Percentiles rank a stretch among this genome's conserved stretches.
Evolutionary conservation across 768 basidiomycete genomes (phyloP).

Genomic region (Panaeolus papilionaceus): DNA sequence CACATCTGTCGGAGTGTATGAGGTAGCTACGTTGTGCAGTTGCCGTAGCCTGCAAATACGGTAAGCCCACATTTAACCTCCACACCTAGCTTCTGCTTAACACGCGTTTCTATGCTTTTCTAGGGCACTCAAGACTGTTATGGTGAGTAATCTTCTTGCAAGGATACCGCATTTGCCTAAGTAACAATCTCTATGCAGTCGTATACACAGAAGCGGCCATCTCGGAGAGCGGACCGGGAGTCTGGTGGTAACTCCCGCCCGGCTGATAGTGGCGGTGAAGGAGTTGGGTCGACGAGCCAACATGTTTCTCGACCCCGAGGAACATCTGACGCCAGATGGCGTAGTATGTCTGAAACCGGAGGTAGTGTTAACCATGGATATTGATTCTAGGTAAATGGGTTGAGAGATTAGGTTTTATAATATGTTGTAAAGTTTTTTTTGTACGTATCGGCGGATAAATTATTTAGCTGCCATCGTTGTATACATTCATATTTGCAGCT

Average conservation of each 20-base stretch:
- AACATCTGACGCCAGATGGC: constrained; percentile 74
- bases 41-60: constrained; percentile 90
- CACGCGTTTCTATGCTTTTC: constrained; percentile 6
- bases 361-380: constrained; percentile 16
- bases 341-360: constrained; percentile 35
- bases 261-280: constrained; percentile 30
- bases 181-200: constrained; percentile 50
- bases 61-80: constrained; percentile 45
- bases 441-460: constrained; percentile 11
- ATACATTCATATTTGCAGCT: background rate
- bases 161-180: background rate
- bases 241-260: constrained; percentile 41
- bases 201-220: constrained; percentile 80
- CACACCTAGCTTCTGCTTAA: background rate
- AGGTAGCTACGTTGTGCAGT: constrained; percentile 91
- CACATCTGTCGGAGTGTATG: constrained; percentile 91
- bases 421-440: background rate
- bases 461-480: constrained; percentile 3
- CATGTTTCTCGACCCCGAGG: constrained; percentile 65
- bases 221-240: constrained; percentile 58
- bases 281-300: constrained; percentile 35
- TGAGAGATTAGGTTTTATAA: constrained; percentile 10
- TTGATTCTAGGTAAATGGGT: constrained; percentile 19
- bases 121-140: constrained; percentile 83
- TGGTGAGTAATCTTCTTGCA: constrained; percentile 54